Conservation (phyloP, 2,329 filamentous ascomycete species). For the Cercospora brassicicola region DNA sequence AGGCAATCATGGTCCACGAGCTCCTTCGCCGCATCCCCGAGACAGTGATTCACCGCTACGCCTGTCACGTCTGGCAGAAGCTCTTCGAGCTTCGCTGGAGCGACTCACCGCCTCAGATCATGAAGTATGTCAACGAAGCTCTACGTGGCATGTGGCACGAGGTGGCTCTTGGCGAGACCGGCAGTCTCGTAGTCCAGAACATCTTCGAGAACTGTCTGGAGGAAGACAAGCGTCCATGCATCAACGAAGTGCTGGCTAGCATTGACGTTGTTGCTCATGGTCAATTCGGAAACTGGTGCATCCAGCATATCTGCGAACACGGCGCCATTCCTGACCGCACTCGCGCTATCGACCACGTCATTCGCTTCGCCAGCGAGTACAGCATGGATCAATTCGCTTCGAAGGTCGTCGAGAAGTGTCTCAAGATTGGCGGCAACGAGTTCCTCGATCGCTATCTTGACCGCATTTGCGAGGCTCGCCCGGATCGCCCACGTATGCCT, state of each 20-base stretch:
- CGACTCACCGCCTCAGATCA: constrained; percentile 92
- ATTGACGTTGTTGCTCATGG: constrained; percentile 96
- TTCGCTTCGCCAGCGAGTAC: constrained; percentile 90
- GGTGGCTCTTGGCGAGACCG: constrained; percentile 93
- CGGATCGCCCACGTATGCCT: constrained; percentile 90
- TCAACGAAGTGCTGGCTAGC: constrained; percentile 91
- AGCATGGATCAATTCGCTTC: constrained; percentile 99
- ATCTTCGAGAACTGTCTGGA: constrained; percentile 99
- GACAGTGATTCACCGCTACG: constrained; percentile 97
- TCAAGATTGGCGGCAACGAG: constrained; percentile 90
- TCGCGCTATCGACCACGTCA: constrained; percentile 91
- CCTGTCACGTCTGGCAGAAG: constrained; percentile 99
- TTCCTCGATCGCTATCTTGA: constrained; percentile 92
- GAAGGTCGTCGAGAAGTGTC: constrained; percentile 97
- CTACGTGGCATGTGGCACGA: constrained; percentile 98
- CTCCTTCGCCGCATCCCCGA: constrained; percentile 92
- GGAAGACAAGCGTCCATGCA: constrained; percentile 97
- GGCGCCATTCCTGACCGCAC: constrained; percentile 86
- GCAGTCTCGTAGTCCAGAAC: constrained; percentile 96
- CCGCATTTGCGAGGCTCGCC: constrained; percentile 85
- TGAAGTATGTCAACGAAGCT: constrained; percentile 96
- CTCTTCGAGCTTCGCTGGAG: constrained; percentile 97
- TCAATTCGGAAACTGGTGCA: constrained; percentile 99
- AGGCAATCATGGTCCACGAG: constrained; percentile 98
- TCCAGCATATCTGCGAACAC: constrained; percentile 98